Evolutionary conservation across 495 filamentous ascomycete genomes (phyloP).

Genomic region (Pseudomonodictys pantanalensis): DNA sequence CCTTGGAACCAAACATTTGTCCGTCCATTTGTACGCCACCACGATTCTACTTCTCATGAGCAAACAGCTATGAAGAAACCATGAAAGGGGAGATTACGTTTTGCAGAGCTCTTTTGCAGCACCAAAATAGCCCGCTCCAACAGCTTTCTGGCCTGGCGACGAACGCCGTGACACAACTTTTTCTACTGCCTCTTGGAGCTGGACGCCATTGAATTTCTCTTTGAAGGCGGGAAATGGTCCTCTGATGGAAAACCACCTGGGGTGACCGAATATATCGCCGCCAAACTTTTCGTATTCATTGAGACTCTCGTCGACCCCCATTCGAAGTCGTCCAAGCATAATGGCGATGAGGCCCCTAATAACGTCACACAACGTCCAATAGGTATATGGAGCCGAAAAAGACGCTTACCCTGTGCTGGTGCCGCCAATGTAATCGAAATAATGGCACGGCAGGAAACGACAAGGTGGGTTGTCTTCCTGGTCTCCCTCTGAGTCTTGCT

Average conservation of each 20-base stretch:
- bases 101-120: conserved; percentile 12
- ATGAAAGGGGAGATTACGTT: not conserved
- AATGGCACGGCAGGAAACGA: conserved; percentile 40
- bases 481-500: too few relatives aligned
- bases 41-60: not conserved
- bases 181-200: conserved; percentile 5
- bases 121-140: conserved; percentile 9
- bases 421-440: conserved; percentile 45
- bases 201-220: conserved; percentile 20
- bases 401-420: conserved; percentile 42
- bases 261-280: conserved; percentile 37
- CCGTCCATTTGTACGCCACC: not conserved
- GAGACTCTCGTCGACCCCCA: conserved; percentile 39
- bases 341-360: conserved; percentile 38
- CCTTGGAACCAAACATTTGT: not conserved
- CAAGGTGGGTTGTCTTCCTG: not conserved
- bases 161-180: not conserved
- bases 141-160: not conserved
- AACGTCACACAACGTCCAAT: conserved; percentile 1
- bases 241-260: conserved; percentile 27
- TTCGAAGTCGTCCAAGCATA: conserved; percentile 40
- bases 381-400: too few relatives aligned
- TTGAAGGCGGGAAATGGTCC: conserved; percentile 23
- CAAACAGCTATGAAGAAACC: conserved; percentile 2
- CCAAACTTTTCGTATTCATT: conserved; percentile 38